phyloP scores from a whole-genome alignment of 2,329 filamentous ascomycete genomes.

The Pyrenophora tritici-repentis region DNA sequence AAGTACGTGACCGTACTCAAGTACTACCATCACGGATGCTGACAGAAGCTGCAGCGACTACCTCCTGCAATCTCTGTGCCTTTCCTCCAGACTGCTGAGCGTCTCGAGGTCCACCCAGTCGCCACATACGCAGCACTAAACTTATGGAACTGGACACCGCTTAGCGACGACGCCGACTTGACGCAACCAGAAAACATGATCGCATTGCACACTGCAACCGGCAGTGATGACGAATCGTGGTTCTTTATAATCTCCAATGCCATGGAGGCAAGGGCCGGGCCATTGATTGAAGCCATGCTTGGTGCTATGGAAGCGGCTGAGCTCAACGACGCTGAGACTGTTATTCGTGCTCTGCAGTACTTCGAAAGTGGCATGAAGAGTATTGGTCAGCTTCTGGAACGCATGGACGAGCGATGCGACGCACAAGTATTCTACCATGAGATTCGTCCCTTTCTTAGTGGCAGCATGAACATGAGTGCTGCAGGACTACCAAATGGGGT shows the following conservation, averaged over 20 bases:
- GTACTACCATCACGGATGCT: constrained; percentile 3
- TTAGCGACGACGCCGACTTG: constrained; percentile 25
- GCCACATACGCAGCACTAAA: constrained; percentile 44
- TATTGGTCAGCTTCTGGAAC: constrained; percentile 48
- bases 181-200: constrained; percentile 38
- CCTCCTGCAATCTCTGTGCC: constrained; percentile 40
- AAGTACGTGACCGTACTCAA: constrained; percentile 55
- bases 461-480: constrained; percentile 59
- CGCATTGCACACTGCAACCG: constrained; percentile 39
- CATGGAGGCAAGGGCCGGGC: constrained; percentile 57
- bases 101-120: constrained; percentile 41
- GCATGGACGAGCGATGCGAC: constrained; percentile 58
- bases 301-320: constrained; percentile 54
- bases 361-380: constrained; percentile 52
- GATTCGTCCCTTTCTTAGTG: constrained; percentile 58
- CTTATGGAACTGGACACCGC: constrained; percentile 43
- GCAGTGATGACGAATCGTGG: constrained; percentile 44
- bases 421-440: constrained; percentile 58
- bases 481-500: constrained; percentile 58
- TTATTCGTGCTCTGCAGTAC: constrained; percentile 48
- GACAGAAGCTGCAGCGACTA: constrained; percentile 26
- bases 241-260: constrained; percentile 60
- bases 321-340: constrained; percentile 42
- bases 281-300: constrained; percentile 53
- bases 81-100: constrained; percentile 34